Evolutionary conservation across 208 protist genomes (phyloP).

Genomic region (Trypanosoma avium): DNA sequence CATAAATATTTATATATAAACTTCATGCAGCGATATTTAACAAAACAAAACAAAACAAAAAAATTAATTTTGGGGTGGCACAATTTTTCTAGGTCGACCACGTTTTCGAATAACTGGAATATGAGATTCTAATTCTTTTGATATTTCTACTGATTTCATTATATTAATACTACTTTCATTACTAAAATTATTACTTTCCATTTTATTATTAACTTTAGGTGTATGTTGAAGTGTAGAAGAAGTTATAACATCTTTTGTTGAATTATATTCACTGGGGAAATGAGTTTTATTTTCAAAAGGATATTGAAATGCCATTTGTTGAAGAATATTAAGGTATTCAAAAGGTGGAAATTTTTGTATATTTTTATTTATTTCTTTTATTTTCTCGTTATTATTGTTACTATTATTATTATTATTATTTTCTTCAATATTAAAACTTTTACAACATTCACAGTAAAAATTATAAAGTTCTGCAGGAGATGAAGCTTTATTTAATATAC

Average conservation of each 20-base stretch:
- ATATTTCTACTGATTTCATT: too few species aligned
- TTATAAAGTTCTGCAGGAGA: constrained; percentile 22
- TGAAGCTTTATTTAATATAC: neutral
- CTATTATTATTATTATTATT: too few species aligned
- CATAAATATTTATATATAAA: too few species aligned
- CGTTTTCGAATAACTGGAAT: too few species aligned
- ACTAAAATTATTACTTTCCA: too few species aligned
- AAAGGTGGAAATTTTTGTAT: neutral
- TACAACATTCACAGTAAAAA: constrained; percentile 11
- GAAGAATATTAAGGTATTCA: constrained; percentile 19
- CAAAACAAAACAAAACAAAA: constrained; percentile 13
- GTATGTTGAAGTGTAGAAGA: neutral
- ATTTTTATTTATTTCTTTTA: too few species aligned
- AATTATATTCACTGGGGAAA: neutral
- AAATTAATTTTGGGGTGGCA: neutral
- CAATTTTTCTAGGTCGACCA: too few species aligned
- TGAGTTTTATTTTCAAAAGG: constrained; percentile 6
- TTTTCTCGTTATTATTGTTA: too few species aligned
- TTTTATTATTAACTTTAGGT: too few species aligned
- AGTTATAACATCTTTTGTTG: neutral
- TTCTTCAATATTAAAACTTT: neutral
- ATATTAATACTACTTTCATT: too few species aligned
- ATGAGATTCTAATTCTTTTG: too few species aligned
- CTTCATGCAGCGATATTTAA: too few species aligned
- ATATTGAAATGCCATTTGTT: constrained; percentile 23